A percentile compares a stretch with the other conserved stretches of the same genome.
phyloP scores from a whole-genome alignment of 78 protist species.

The Dictyostelium citrinum region DNA sequence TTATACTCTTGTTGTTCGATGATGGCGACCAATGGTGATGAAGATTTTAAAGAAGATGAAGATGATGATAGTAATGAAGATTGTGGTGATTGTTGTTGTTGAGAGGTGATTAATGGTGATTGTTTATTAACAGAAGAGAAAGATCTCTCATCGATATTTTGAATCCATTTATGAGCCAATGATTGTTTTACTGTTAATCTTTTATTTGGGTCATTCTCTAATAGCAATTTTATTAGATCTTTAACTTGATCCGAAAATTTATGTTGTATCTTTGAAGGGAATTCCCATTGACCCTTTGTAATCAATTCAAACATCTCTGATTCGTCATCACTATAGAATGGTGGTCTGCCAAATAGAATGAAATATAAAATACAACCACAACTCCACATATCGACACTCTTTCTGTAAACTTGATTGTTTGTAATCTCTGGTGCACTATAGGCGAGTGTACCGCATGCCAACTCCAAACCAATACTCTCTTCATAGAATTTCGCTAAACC shows the following conservation, averaged over 20 bases:
- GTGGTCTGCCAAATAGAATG: conserved; percentile 61
- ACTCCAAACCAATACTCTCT: conserved; percentile 44
- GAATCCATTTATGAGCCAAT: conserved; percentile 51
- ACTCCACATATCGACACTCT: conserved; percentile 67
- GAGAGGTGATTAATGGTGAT: not conserved
- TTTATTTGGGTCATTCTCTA: conserved; percentile 67
- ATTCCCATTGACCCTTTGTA: conserved; percentile 43
- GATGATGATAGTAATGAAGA: not conserved
- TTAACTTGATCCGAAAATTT: conserved; percentile 25
- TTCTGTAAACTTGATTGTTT: conserved; percentile 40
- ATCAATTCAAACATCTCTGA: conserved; percentile 1
- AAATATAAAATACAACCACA: conserved; percentile 62
- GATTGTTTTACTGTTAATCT: conserved; percentile 67
- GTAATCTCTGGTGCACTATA: conserved; percentile 91
- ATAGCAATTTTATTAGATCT: conserved; percentile 23
- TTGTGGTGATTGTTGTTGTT: not conserved
- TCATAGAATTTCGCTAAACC: conserved; percentile 77
- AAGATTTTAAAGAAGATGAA: not conserved
- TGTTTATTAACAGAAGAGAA: not conserved
- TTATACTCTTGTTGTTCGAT: not conserved
- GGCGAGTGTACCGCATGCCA: conserved; percentile 84
- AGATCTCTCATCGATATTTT: not conserved
- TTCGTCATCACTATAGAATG: conserved; percentile 64
- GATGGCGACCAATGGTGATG: not conserved
- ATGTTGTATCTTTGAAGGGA: not conserved